Base-by-base conservation (phyloP, 164 flowering plant species). In the Vitis rupestris region DNA sequence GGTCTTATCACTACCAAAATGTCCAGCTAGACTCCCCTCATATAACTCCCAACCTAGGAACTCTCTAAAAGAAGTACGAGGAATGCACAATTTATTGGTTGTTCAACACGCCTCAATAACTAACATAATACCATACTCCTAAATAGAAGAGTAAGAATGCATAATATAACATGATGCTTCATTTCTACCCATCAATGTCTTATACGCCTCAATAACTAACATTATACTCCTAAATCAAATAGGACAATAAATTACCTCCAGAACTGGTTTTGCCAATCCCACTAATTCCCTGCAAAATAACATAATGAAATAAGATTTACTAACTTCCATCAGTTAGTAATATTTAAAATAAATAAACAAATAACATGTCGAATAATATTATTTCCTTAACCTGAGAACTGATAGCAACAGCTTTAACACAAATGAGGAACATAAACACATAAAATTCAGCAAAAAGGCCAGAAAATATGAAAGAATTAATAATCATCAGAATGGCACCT, bases 401-500 rank as follows among this genome's bases (percentile, higher is more conserved):
- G 44, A 10, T 19, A 17, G 37, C 37, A 50, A 54, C 29, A 17
- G 30, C 53, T 16, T 11, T 48, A 2, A n/a, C 23, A 62, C 52
- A 62, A 16, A 62, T 47, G 9, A n/a, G 6, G 14, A 13, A 37
- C 16, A 3, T 13, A 23, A 23, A 62, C n/a, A 15, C 52, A 48
- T 9, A 12, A 16, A 4, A 53, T 44, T 15, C 16, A n/a, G 17
- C 52, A 17, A 2, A 4, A 30, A 12, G 4, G 9, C 17, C 13
- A 13, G 44, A 10, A n/a, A 47, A 11, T 16, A 2, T 62, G 44
- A 55, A 54, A 66, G 10, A 63, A 62, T 10, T 48, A 53, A 30
- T 69, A 75, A 61, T 62, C 13, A 53, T 16, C 27, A 37, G 63
- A 68, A 66, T 23, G 16, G 66, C 65, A 85, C 86, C 87, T 82